Evolutionary conservation across 2,329 filamentous ascomycete genomes (phyloP).

Genomic region (Phyllosticta citribraziliensis): DNA sequence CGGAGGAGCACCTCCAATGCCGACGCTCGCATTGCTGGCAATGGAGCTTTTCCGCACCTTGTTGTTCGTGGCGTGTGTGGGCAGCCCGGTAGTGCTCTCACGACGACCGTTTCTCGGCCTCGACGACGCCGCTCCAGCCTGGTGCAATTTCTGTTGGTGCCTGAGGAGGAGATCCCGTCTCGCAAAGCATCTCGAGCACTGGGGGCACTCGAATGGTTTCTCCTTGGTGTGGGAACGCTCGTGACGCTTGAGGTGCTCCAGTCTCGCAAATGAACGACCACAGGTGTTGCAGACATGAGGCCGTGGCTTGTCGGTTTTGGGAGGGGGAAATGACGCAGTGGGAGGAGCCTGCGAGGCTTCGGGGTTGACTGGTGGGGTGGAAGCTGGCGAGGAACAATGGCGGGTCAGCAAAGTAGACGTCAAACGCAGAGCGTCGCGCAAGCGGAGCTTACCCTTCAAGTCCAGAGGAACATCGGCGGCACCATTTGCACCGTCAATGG

Average conservation of each 20-base stretch:
- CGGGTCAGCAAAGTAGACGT: background rate
- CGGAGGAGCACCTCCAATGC: conserved; percentile 38
- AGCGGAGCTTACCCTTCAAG: conserved; percentile 4
- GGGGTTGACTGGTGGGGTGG: conserved; percentile 6
- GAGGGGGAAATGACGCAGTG: conserved; percentile 53
- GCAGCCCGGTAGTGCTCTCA: conserved; percentile 71
- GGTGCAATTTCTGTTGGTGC: conserved; percentile 97
- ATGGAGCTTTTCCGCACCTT: conserved; percentile 90
- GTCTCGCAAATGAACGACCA: conserved; percentile 79
- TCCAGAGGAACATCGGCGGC: conserved; percentile 1
- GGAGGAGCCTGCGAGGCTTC: conserved; percentile 3
- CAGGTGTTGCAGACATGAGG: conserved; percentile 92
- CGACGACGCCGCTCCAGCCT: conserved; percentile 79
- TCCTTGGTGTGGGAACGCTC: conserved; percentile 98
- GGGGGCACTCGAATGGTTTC: conserved; percentile 95
- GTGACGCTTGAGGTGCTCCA: conserved; percentile 95
- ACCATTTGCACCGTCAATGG: conserved; percentile 4
- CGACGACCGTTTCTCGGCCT: conserved; percentile 73
- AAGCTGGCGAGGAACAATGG: background rate
- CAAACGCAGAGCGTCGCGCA: background rate
- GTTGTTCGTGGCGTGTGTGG: conserved; percentile 53
- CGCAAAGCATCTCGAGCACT: conserved; percentile 91
- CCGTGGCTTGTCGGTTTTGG: conserved; percentile 94
- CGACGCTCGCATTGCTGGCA: conserved; percentile 47
- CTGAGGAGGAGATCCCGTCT: conserved; percentile 82